A percentile compares a stretch with the other conserved stretches of the same genome.
These are phyloP conservation scores for Boechera stricta DNA, from an alignment of 345 rosid genomes.

Conservation along the genomic window DNA sequence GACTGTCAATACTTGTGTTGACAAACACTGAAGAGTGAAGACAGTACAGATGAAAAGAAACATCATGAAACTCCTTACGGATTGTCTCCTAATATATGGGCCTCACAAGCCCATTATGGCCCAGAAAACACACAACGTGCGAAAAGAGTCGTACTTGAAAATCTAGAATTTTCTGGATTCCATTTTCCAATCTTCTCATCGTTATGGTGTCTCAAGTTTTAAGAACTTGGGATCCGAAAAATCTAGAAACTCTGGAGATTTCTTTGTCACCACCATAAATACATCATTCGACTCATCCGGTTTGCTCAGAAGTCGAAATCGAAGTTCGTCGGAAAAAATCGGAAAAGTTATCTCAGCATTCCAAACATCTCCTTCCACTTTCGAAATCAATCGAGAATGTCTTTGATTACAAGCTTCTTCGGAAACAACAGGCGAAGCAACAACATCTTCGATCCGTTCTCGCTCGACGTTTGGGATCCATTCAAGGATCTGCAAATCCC, in stretches of 20 bases:
- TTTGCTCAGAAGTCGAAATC: slow-evolving; percentile 10
- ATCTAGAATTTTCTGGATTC: slow-evolving; percentile 15
- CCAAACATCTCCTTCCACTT: background rate
- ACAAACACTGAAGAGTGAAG: too few relatives aligned
- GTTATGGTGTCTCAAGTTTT: too few relatives aligned
- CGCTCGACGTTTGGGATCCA: slow-evolving; percentile 40
- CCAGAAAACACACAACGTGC: background rate
- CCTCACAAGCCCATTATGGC: background rate
- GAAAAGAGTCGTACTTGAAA: background rate
- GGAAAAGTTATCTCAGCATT: background rate
- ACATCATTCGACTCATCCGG: background rate
- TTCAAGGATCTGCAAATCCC: slow-evolving; percentile 17
- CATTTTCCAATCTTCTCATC: background rate
- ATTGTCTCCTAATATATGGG: background rate
- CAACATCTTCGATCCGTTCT: slow-evolving; percentile 35
- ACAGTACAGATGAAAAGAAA: too few relatives aligned
- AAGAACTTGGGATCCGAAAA: background rate
- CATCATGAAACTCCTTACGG: too few relatives aligned
- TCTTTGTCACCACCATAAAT: slow-evolving; percentile 2
- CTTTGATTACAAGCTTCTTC: slow-evolving; percentile 41
- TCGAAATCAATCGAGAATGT: slow-evolving; percentile 25
- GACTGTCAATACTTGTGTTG: too few relatives aligned
- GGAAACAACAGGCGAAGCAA: slow-evolving; percentile 34
- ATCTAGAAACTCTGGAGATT: slow-evolving; percentile 25
- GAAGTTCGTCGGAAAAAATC: background rate